Evolutionary conservation across 1,284 basidiomycete genomes (phyloP).

Genomic region (Leccinum subrobustum): DNA sequence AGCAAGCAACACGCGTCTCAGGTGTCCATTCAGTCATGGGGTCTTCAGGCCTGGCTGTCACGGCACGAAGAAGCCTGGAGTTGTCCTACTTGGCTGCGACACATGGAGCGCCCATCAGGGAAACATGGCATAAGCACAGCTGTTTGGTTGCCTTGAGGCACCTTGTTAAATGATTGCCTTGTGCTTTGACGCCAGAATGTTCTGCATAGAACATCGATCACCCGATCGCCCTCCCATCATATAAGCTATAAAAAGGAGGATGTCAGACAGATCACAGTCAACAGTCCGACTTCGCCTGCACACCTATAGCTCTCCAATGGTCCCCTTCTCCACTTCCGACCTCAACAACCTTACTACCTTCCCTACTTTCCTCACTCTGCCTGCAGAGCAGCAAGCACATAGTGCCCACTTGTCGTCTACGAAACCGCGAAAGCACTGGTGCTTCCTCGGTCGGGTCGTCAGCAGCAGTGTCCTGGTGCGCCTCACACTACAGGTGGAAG

Average conservation of each 20-base stretch:
- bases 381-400: conserved; percentile 12
- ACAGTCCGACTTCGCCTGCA: not conserved
- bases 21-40: not conserved
- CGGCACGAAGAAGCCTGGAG: conserved; percentile 10
- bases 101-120: conserved; percentile 4
- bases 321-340: conserved; percentile 22
- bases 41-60: conserved; percentile 7
- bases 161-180: not conserved
- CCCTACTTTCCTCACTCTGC: conserved; percentile 25
- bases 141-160: not conserved
- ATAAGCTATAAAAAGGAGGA: conserved; percentile 13
- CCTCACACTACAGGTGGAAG: conserved; percentile 29
- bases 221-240: not conserved
- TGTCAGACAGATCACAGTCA: not conserved
- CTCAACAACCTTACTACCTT: conserved; percentile 29
- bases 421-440: conserved; percentile 31
- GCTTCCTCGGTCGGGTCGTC: conserved; percentile 30
- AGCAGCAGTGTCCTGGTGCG: conserved; percentile 24
- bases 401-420: conserved; percentile 21
- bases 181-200: conserved; percentile 8
- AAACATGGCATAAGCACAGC: not conserved
- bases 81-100: not conserved
- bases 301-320: conserved; percentile 18
- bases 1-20: too few species aligned
- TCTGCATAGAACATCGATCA: conserved; percentile 3